Base-by-base conservation (phyloP, 2,329 filamentous ascomycete species). In the Canariomyces notabilis region DNA sequence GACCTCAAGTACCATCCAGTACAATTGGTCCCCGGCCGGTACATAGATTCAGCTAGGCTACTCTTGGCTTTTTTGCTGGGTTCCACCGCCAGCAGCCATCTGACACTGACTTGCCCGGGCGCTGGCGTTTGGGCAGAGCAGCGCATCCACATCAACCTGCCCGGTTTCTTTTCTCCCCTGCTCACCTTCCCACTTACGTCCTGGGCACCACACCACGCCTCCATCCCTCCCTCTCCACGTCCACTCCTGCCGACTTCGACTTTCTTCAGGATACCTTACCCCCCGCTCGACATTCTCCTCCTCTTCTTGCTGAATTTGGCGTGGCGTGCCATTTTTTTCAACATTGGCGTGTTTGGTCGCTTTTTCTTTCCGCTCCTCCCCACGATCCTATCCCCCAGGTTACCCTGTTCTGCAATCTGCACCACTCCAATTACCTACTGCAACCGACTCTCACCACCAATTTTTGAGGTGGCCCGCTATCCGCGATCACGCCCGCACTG, bases 91-190 rank as follows among this genome's bases (percentile, higher is more conserved):
- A 38, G 45, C 39, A 29, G 39, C 44, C 46, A 46, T 52, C 46
- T 52, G 46, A 52, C 46, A 52, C 50, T 49, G 45, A 42, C 36
- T 42, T 41, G 31, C 44, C 29, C 32, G 26, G 31, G 34, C 33
- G 33, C 34, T 18, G 33, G 42, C 22, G 42, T 16, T n/a, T 29
- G 18, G 26, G 18, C 42, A 37, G 32, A 26, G 35, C 42, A 29
- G 26, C 26, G 26, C 26, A 49, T 43, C 47, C 48, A 47, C 43
- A 48, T 48, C 50, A 42, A 43, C 50, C 46, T 41, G 49, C 50
- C 40, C 43, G 46, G 50, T 48, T 50, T 44, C 48, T 53, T 46
- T 46, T 44, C 49, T 42, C 49, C 45, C 47, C 50, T 53, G 26
- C 50, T 44, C 44, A 46, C 40, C 46, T 47, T 46, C 46, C 42